phyloP scores from a whole-genome alignment of 176 grass and related monocot species.

The Urochloa ruziziensis region DNA sequence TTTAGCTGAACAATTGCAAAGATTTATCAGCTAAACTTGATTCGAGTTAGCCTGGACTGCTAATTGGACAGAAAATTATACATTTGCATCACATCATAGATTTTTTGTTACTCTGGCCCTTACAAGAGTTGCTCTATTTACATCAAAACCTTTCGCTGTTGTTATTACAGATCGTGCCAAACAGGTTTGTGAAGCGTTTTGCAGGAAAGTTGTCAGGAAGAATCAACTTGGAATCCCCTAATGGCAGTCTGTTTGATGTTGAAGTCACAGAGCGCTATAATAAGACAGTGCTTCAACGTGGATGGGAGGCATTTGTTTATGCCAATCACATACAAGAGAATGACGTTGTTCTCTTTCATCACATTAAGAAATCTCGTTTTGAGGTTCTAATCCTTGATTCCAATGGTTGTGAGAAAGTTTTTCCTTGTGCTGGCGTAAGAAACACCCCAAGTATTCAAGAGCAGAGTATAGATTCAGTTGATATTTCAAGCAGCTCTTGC shows the following conservation, averaged over 20 bases:
- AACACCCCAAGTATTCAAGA: not conserved
- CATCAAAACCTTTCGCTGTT: not conserved
- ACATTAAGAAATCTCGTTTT: constrained; percentile 26
- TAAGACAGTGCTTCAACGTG: constrained; percentile 23
- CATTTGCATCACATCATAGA: not conserved
- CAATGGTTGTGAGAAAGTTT: constrained; percentile 26
- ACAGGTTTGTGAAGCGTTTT: constrained; percentile 39
- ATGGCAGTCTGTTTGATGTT: constrained; percentile 33
- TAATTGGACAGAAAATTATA: not conserved
- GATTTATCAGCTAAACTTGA: not conserved
- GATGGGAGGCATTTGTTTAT: constrained; percentile 51
- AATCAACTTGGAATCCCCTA: constrained; percentile 39
- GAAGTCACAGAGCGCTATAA: not conserved
- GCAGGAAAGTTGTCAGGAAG: constrained; percentile 2
- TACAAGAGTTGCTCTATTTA: not conserved
- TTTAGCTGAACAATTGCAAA: not conserved
- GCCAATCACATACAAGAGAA: constrained; percentile 36
- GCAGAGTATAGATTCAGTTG: not conserved
- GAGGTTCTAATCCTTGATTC: constrained; percentile 41
- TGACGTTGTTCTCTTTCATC: constrained; percentile 40
- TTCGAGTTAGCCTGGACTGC: no score
- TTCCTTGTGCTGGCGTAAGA: constrained; percentile 8
- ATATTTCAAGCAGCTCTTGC: not conserved
- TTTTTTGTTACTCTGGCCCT: not conserved
- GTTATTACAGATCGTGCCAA: constrained; percentile 41